Evolutionary conservation across 2,329 filamentous ascomycete genomes (phyloP).

Genomic region (Diaporthe helianthi): DNA sequence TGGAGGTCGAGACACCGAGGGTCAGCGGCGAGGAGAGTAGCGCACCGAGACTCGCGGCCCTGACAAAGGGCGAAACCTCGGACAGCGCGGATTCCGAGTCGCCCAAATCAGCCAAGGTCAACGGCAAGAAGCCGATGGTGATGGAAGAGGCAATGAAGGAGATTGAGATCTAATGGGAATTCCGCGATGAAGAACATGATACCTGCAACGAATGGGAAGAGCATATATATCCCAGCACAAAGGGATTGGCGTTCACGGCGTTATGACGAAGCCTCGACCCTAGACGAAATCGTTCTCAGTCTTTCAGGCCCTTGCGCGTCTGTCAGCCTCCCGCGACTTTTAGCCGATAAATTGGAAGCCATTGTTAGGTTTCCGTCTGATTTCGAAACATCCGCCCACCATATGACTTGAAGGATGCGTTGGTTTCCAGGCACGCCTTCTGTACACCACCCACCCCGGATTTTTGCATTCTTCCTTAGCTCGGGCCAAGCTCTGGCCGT

Average conservation of each 20-base stretch:
- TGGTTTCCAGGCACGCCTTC: constrained; percentile 11
- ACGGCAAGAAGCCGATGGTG: constrained; percentile 53
- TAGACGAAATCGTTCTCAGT: constrained; percentile 30
- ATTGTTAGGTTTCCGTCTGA: constrained; percentile 11
- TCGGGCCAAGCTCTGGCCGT: constrained; percentile 6
- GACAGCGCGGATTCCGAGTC: constrained; percentile 46
- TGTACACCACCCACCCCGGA: constrained; percentile 30
- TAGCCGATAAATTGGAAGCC: neutral
- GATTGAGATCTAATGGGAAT: constrained; percentile 61
- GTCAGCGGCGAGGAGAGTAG: constrained; percentile 52
- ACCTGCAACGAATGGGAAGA: constrained; percentile 35
- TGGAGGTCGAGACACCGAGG: constrained; percentile 63
- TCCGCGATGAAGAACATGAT: constrained; percentile 40
- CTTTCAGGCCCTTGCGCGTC: constrained; percentile 21
- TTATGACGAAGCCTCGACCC: constrained; percentile 34
- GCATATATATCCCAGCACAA: constrained; percentile 34
- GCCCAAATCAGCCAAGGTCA: constrained; percentile 43
- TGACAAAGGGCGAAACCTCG: constrained; percentile 44
- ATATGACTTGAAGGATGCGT: neutral
- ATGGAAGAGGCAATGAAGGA: constrained; percentile 65
- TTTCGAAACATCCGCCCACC: constrained; percentile 9
- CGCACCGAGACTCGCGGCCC: constrained; percentile 42
- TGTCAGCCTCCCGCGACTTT: neutral
- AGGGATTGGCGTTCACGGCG: constrained; percentile 35
- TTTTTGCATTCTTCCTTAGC: constrained; percentile 27